Base-by-base conservation (phyloP, 2,329 filamentous ascomycete genomes). In the Aspergillus neotritici region DNA sequence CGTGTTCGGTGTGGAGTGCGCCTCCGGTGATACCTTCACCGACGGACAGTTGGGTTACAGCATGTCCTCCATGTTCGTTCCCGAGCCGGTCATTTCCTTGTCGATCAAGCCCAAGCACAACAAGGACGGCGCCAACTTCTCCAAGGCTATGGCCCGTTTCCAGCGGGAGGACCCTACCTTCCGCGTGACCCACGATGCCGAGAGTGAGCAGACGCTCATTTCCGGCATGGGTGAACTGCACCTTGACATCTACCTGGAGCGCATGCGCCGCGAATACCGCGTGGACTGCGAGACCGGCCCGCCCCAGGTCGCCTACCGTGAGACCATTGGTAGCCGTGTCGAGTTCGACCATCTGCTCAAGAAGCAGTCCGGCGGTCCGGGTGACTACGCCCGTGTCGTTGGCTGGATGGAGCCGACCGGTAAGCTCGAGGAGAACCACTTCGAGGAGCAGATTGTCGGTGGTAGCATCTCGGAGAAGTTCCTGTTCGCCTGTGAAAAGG, bases 81-180 rank as follows among this genome's bases (percentile, higher is more conserved):
- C 93, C 7, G 93, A 98, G 64, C 87, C 93, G 25, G 93, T 98
- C 73, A 96, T 98, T 70, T 97, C 91, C 13, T 82, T 98, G 33
- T 96, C 90, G 15, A 97, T 98, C 75, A 89, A 87, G 69, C 93
- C 93, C 37, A 97, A 97, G 77, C 83, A 87, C 66, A 89, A 80
- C 64, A 93, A 87, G 66, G 91, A 98, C 60, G 83, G 85, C 46
- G 82, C 87, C 64, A 93, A 94, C 73, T 98, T 98, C 77, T 90
- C 84, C 63, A 98, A 98, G 73, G 93, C 93, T 55, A 97, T 98
- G 83, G 93, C 91, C 66, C 87, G 93, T 56, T 98, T 98, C 79
- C 91, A 96, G 71, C 86, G 93, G 51, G 93, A 98, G 71, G 93
- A 98, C 60, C 93, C 93, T 3, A 98, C 93, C 10, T 98, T 98